These are phyloP conservation scores for Peronospora belbahrii DNA, from an alignment of 352 stramenopile species.

Conservation along the genomic window DNA sequence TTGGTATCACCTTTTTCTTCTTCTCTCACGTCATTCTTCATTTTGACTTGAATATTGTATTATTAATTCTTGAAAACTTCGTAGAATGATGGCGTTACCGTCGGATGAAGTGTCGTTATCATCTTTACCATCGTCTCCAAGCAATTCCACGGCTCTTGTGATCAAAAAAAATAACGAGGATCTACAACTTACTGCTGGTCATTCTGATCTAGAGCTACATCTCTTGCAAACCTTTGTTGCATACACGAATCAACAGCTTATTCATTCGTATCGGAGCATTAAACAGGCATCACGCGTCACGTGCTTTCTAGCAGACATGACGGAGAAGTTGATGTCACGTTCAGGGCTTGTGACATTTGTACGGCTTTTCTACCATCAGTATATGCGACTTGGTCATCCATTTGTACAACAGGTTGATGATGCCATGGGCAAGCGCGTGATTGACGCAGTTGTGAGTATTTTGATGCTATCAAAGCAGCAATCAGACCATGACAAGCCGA, in stretches of 20 bases:
- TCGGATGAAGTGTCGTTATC: conserved; percentile 21
- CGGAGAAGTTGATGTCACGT: conserved; percentile 39
- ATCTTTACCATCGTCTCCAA: conserved; percentile 3
- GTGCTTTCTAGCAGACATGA: conserved; percentile 37
- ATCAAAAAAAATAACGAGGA: conserved; percentile 1
- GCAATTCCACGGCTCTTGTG: conserved; percentile 15
- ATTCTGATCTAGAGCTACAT: conserved; percentile 52
- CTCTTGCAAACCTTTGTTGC: conserved; percentile 46
- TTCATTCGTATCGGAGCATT: conserved; percentile 35
- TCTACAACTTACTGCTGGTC: conserved; percentile 3
- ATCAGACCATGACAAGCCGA: conserved; percentile 3
- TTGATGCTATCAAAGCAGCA: conserved; percentile 44
- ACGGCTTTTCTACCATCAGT: conserved; percentile 45
- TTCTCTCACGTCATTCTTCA: too few species aligned
- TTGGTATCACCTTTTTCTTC: too few species aligned
- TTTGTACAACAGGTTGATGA: conserved; percentile 50
- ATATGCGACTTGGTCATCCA: conserved; percentile 43
- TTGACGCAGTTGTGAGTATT: conserved; percentile 43
- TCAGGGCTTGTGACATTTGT: conserved; percentile 35
- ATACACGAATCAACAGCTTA: conserved; percentile 31
- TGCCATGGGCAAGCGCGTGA: conserved; percentile 49
- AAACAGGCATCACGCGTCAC: conserved; percentile 47
- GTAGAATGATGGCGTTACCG: conserved; percentile 24
- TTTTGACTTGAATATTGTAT: too few species aligned
- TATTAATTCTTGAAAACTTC: too few species aligned